phyloP scores from a whole-genome alignment of 2,329 filamentous ascomycete genomes.

The Shiraia bambusicola region DNA sequence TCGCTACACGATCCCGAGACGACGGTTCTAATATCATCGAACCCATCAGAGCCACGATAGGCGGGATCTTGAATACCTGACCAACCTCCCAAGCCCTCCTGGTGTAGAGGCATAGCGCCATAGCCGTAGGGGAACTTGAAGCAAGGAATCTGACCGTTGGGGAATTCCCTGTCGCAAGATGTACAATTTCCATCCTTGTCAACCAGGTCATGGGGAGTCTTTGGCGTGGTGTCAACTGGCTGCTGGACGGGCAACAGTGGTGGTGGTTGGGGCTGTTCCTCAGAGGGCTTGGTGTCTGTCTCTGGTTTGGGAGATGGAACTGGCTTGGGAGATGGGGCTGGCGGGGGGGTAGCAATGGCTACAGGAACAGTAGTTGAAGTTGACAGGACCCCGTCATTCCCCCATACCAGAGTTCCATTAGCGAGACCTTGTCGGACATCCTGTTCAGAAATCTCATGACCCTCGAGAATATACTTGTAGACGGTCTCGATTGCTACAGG shows the following conservation, averaged over 20 bases:
- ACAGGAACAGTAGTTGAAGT: slow-evolving; percentile 19
- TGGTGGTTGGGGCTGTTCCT: slow-evolving; percentile 10
- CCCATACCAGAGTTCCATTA: slow-evolving; percentile 65
- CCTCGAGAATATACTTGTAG: slow-evolving; percentile 72
- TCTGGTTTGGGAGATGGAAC: not conserved
- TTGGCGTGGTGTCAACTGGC: slow-evolving; percentile 20
- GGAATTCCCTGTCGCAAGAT: slow-evolving; percentile 70
- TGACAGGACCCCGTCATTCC: slow-evolving; percentile 59
- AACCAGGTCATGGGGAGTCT: slow-evolving; percentile 18
- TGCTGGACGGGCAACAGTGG: slow-evolving; percentile 12
- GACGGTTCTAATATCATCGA: slow-evolving; percentile 64
- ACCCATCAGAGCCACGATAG: slow-evolving; percentile 41
- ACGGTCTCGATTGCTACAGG: slow-evolving; percentile 62
- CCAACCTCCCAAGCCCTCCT: slow-evolving; percentile 73
- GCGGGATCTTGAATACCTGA: slow-evolving; percentile 69
- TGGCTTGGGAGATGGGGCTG: slow-evolving; percentile 6
- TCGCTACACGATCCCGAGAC: slow-evolving; percentile 57
- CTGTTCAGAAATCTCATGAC: slow-evolving; percentile 59
- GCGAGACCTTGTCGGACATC: slow-evolving; percentile 72
- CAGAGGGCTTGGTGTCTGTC: slow-evolving; percentile 3
- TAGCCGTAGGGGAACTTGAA: slow-evolving; percentile 74
- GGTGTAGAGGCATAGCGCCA: slow-evolving; percentile 71
- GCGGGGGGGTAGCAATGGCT: slow-evolving; percentile 19
- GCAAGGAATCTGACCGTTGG: slow-evolving; percentile 72
- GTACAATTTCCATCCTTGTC: slow-evolving; percentile 24